These are phyloP conservation scores for Tricholoma sp. DNA, from an alignment of 768 basidiomycete species.

Conservation along the genomic window DNA sequence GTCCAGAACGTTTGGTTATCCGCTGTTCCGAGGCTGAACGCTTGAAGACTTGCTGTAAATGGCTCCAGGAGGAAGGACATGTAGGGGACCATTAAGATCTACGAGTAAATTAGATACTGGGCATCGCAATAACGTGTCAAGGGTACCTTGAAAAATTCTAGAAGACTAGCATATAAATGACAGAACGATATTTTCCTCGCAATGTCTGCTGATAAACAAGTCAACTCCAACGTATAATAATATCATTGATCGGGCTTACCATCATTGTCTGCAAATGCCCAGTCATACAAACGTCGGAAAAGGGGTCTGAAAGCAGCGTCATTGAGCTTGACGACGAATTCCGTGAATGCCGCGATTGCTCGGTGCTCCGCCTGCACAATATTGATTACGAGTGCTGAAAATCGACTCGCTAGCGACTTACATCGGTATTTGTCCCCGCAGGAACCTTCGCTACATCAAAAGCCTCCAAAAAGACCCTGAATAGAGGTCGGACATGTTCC, in stretches of 20 bases:
- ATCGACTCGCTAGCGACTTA: not conserved
- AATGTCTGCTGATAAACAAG: slow-evolving; percentile 20
- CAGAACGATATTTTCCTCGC: slow-evolving; percentile 69
- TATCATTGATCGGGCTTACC: slow-evolving; percentile 28
- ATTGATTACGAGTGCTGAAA: not conserved
- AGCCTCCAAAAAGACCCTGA: slow-evolving; percentile 75
- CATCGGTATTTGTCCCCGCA: slow-evolving; percentile 8
- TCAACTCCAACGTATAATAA: not conserved
- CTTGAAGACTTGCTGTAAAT: slow-evolving; percentile 56
- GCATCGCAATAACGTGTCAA: not conserved
- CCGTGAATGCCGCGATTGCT: slow-evolving; percentile 72
- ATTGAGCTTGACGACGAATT: slow-evolving; percentile 89
- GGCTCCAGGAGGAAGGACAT: slow-evolving; percentile 72
- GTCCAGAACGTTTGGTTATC: slow-evolving; percentile 54
- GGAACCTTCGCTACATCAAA: slow-evolving; percentile 50
- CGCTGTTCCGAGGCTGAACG: slow-evolving; percentile 31
- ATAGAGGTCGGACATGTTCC: slow-evolving; percentile 60
- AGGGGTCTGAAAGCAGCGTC: slow-evolving; percentile 88
- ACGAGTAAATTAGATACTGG: not conserved
- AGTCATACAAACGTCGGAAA: slow-evolving; percentile 90
- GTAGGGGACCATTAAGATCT: slow-evolving; percentile 90
- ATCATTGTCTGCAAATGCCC: slow-evolving; percentile 71
- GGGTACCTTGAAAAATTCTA: slow-evolving; percentile 85
- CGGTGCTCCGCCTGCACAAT: slow-evolving; percentile 42
- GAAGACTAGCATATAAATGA: slow-evolving; percentile 62